Evolutionary conservation across 2,329 filamentous ascomycete species (phyloP), one percentile per base, ranked within the genome.

Genomic region (Pleurostoma richardsiae): DNA sequence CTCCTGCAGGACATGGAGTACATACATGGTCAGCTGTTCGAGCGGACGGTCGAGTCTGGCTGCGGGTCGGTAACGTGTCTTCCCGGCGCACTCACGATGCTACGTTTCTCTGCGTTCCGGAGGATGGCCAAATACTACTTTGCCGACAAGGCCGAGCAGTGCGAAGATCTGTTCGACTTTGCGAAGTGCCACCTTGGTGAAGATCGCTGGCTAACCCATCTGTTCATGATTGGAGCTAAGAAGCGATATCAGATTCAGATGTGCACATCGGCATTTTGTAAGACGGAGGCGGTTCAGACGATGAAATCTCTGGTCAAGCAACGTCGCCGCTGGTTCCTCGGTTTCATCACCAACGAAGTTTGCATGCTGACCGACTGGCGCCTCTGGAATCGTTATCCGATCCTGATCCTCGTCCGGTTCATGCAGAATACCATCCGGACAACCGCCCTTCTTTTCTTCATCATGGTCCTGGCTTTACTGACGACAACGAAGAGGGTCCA

Each of bases 81-180:
- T 42, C 94, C 94, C 0, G 92, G 94, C 29, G 92, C 92, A n/a
- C 70, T 97, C 55, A 97, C 92, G 1, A 95, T 96, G 72, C 73
- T 99, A 45, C 88, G 94, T 45, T 96, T 96, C 69, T 96, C 92
- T 3, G 94, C 94, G 4, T 97, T 99, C 69, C 81, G 91, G 48
- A 86, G 88, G 60, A 96, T 99, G 90, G 90, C 92, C 60, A 95
- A 95, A 62, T 96, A 96, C 69, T 97, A 99, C 69, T 99, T 99
- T 65, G 90, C 91, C 38, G 92, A 96, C 68, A 95, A 96, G 65
- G 90, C 90, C 4, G 92, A 96, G 65, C 88, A 95, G 61, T 96
- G 90, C 60, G 89, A 95, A 50, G 92, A 97, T 65, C 75, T 97
- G 10, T 99, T 99, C 61, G 92, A 99, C 63, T 97, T 92, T 62